Evolutionary conservation across 352 stramenopile genomes (phyloP).

Genomic region (Pelagophyceae sp.): DNA sequence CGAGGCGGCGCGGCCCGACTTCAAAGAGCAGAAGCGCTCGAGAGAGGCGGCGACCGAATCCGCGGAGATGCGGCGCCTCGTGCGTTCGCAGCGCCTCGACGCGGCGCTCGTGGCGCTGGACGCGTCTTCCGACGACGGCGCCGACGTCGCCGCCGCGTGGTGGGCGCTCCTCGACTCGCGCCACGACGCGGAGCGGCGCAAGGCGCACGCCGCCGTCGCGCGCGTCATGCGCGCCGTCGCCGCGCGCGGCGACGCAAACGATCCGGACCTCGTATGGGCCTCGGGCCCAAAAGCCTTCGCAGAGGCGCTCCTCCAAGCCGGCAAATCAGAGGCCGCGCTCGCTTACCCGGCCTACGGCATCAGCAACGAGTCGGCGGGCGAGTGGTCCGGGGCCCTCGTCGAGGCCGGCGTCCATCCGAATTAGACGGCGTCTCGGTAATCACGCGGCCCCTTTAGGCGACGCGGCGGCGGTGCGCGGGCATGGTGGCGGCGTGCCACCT

Average conservation of each 20-base stretch:
- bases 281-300: background rate
- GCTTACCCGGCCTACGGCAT: too few species aligned
- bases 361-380: background rate
- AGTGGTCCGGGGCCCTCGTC: background rate
- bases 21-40: background rate
- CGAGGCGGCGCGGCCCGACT: background rate
- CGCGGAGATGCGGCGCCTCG: background rate
- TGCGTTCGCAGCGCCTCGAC: background rate
- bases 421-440: too few species aligned
- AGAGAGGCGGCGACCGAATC: background rate
- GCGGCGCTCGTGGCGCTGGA: background rate
- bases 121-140: background rate
- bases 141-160: background rate
- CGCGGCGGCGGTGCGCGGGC: background rate
- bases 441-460: too few species aligned
- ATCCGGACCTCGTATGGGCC: background rate
- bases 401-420: too few species aligned
- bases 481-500: background rate
- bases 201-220: conserved; percentile 12
- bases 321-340: too few species aligned
- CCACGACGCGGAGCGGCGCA: background rate
- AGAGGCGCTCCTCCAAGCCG: background rate
- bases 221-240: conserved; percentile 5
- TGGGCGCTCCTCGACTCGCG: background rate
- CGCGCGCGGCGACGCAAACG: background rate